These are phyloP conservation scores for Withania somnifera DNA, from an alignment of 305 asterid genomes.

Conservation along the genomic window DNA sequence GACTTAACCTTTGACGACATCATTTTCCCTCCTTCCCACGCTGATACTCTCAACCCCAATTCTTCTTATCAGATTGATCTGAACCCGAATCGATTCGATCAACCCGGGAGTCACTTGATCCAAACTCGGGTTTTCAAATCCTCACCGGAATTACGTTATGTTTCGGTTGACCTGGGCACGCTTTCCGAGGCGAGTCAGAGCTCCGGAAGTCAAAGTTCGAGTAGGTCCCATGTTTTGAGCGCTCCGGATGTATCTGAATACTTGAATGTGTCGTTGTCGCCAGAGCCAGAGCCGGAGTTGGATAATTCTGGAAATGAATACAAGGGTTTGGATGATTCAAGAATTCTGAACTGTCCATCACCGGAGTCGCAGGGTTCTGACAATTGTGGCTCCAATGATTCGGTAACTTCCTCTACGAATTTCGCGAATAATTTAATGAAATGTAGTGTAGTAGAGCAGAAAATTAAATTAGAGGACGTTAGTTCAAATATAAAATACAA, in stretches of 20 bases:
- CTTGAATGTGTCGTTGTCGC: too few species aligned
- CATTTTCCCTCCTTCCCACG: background rate
- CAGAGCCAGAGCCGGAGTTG: too few species aligned
- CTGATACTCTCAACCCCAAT: background rate
- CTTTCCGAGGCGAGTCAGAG: background rate
- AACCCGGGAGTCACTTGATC: background rate
- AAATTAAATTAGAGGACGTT: conserved; percentile 36
- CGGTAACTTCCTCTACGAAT: conserved; percentile 43
- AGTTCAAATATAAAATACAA: background rate
- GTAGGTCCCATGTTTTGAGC: conserved; percentile 6
- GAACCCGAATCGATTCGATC: background rate
- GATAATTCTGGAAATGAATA: too few species aligned
- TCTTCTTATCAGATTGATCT: background rate
- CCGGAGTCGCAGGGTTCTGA: conserved; percentile 58
- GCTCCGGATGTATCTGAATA: too few species aligned
- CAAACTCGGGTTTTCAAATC: background rate
- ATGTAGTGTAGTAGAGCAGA: conserved; percentile 40
- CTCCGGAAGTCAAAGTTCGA: background rate
- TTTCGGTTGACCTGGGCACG: background rate
- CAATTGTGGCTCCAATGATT: conserved; percentile 36
- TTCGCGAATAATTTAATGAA: conserved; percentile 27
- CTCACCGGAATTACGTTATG: background rate
- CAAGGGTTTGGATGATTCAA: too few species aligned
- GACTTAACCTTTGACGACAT: too few species aligned
- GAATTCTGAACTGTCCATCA: conserved; percentile 23